phyloP scores from a whole-genome alignment of 2,329 filamentous ascomycete genomes.

The Thelonectria rubi region DNA sequence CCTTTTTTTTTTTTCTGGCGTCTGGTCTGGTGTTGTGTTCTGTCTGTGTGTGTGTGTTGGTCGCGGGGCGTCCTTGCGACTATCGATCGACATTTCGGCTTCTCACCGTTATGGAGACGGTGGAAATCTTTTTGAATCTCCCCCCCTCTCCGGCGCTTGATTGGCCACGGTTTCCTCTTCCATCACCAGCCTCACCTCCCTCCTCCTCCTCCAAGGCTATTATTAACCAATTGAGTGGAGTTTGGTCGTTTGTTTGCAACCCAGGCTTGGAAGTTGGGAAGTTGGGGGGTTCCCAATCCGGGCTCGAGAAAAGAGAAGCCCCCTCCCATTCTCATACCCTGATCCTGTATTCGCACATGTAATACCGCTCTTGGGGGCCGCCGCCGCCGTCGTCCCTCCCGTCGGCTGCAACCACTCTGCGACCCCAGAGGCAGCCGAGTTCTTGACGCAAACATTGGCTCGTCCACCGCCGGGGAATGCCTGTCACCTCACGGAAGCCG shows the following conservation, averaged over 20 bases:
- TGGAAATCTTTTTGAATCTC: background rate
- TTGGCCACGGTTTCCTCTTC: slow-evolving; percentile 9
- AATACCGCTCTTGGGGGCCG: background rate
- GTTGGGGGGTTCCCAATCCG: no score
- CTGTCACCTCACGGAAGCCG: background rate
- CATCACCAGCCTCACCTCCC: slow-evolving; percentile 3
- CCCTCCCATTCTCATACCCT: background rate
- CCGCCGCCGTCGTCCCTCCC: background rate
- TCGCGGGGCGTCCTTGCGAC: background rate
- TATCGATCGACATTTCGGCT: background rate
- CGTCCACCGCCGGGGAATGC: background rate
- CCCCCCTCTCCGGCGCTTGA: background rate
- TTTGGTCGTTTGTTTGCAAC: background rate
- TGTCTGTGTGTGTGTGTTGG: background rate
- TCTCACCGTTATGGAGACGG: slow-evolving; percentile 10
- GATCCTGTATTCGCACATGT: background rate
- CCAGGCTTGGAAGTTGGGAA: no score
- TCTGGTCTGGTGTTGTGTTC: no score
- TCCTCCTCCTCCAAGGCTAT: background rate
- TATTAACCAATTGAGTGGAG: background rate
- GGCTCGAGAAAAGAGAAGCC: no score
- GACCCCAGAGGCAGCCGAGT: background rate
- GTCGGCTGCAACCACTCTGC: background rate
- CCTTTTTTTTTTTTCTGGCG: no score
- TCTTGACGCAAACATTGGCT: background rate